Evolutionary conservation across 78 protist genomes (phyloP), one percentile per base, ranked within the genome.

Genomic region (Parvularia atlantis): DNA sequence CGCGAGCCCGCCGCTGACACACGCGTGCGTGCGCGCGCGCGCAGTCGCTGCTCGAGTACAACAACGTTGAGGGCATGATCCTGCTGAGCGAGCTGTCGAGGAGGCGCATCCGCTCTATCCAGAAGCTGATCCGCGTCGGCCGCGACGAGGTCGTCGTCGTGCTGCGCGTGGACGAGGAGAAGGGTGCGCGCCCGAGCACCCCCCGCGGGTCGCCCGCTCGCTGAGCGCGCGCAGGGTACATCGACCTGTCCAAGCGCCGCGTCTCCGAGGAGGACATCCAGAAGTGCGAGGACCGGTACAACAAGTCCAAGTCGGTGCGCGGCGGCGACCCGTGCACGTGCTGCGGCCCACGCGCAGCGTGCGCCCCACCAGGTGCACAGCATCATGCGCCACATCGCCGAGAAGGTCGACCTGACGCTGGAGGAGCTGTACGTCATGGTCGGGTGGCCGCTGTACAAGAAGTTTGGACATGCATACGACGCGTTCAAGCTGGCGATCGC

Each of bases 161-260:
- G 0, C 80, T 97, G 52, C 89, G 99, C 39, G 98, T 97, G 52
- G 99, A 97, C 75, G 40, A 79, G 70, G 97, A 92, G 37, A 93
- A 96, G 77, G 95, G 95, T 75, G 17, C 40, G 61, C 20, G 4
- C 26, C 9, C 61, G 69, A 41, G 30, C 58, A 54, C n/a, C 36
- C 6, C 28, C 60, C 60, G 7, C 54, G 48, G 5, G 48, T 43
- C 48, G 5, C 57, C 11, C 30, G 11, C 57, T 52, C 57, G 31
- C 11, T 52, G 4, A 13, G 57, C 26, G 2, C 11, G 11, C 4
- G 31, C 50, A 81, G 90, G 95, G 19, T 96, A 95, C 77, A 91
- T 96, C 52, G 99, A 96, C 80, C 66, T 96, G 9, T 92, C 97
- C 30, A 96, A 95, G 83, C 72, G 93, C 31, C 80, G 91, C 36